Base-by-base conservation (phyloP, 352 stramenopile species). In the Pilasporangium apinafurcum region DNA sequence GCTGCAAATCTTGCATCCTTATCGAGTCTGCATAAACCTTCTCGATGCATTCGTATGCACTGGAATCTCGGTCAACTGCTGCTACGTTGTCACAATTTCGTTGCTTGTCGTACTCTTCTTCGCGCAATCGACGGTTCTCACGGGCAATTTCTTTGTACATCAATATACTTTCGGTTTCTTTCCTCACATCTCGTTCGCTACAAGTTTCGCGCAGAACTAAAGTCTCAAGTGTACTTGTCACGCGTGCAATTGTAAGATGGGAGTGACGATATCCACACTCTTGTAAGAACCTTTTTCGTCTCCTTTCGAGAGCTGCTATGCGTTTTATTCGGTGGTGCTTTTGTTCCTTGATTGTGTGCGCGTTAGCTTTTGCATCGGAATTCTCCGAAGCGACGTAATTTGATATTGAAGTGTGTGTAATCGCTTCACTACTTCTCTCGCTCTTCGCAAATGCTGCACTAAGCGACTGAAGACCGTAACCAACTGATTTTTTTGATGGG, bases 401-500 rank as follows among this genome's bases (percentile, higher is more conserved):
- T n/a, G n/a, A n/a, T n/a, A n/a, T n/a, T n/a, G n/a, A n/a, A n/a
- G n/a, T n/a, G n/a, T n/a, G n/a, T n/a, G n/a, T n/a, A n/a, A n/a
- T n/a, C n/a, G n/a, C n/a, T n/a, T n/a, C n/a, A n/a, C n/a, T n/a
- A n/a, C n/a, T 25, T 18, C 24, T 53, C 21, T 60, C 51, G 2
- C 36, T 32, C 35, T 56, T 57, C 24, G 59, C 55, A 5, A 88
- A 56, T 12, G 65, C 58, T 8, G 65, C 61, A 8, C 65, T 82
- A 20, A 87, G 74, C 3, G 74, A 87, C 3, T 74, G 71, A 10
- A 88, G 39, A 1, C 74, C 79, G 40, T 87, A 88, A 0, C 76
- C 76, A 33, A 56, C 51, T 9, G 79, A 92, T 35, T 76, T 83
- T 8, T 58, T 48, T 5, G 51, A 62, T 12, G 54, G 53, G 10